Evolutionary conservation across 1,284 basidiomycete genomes (phyloP).

Genomic region (Pterulicium gracile): DNA sequence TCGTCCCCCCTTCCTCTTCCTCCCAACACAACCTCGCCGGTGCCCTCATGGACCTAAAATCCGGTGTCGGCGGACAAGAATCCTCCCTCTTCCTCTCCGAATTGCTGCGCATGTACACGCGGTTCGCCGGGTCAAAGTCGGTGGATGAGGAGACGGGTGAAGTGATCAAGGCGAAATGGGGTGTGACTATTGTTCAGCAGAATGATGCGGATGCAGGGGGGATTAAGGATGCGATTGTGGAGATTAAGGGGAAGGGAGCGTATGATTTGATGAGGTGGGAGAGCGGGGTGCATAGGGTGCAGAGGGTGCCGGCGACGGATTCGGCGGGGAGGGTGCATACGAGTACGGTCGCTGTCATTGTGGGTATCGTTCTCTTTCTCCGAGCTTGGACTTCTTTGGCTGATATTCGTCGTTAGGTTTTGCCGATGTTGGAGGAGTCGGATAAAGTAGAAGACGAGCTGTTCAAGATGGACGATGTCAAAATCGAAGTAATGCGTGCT

Average conservation of each 20-base stretch:
- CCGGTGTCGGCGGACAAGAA: conserved; percentile 91
- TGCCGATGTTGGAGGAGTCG: conserved; percentile 64
- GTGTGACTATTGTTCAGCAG: conserved; percentile 39
- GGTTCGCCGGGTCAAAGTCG: conserved; percentile 40
- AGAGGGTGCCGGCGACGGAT: conserved; percentile 89
- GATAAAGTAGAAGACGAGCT: conserved; percentile 41
- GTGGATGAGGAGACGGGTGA: background rate
- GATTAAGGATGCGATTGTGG: conserved; percentile 76
- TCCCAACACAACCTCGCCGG: conserved; percentile 46
- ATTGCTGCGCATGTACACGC: conserved; percentile 76
- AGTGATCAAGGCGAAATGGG: conserved; percentile 30
- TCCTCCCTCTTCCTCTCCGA: conserved; percentile 76
- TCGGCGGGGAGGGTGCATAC: conserved; percentile 84
- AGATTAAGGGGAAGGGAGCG: conserved; percentile 68
- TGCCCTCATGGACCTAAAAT: conserved; percentile 83
- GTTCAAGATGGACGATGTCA: conserved; percentile 81
- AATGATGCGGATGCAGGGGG: conserved; percentile 54
- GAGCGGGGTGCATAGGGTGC: conserved; percentile 93
- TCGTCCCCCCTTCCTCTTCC: conserved; percentile 65
- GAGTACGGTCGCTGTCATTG: conserved; percentile 83
- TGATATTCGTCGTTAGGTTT: conserved; percentile 39
- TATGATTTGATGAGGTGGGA: conserved; percentile 84
- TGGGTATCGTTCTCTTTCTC: conserved; percentile 27
- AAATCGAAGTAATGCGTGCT: conserved; percentile 88
- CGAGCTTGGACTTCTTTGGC: background rate